Base-by-base conservation (phyloP, 129 eudicot genomes). In the Kitagawia praeruptora region DNA sequence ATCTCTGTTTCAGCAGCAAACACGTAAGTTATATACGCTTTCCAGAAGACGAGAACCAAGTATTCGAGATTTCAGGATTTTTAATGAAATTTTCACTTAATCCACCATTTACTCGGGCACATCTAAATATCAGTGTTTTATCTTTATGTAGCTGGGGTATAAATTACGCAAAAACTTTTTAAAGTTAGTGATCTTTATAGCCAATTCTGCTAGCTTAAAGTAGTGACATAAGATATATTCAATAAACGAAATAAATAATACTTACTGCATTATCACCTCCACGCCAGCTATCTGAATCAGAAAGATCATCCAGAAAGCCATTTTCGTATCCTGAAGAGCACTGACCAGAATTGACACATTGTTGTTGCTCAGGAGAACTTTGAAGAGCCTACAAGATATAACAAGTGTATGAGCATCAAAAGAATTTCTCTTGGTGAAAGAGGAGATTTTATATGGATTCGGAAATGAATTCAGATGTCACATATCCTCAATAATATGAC, bases 201-300 rank as follows among this genome's bases (percentile, higher is more conserved):
- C 82, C 91, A 19, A 71, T 39, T 70, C 42, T 40, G 31, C 49
- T 71, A 71, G 49, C n/a, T 40, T 38, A 21, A 73, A 10, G 8
- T 44, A 21, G 54, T 7, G 25, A n/a, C 18, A 40, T 18, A 27
- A 11, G 14, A 18, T 66, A 66, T 27, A 28, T 18, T 14, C 40
- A 66, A 39, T 66, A 66, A 5, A 19, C 1, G 41, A 27, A 23
- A 12, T 28, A 11, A 13, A 14, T 1, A 31, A 31, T 31, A 66
- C 72, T 12, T 66, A 66, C 72, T 75, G 75, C 79, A 72, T 79
- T 70, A 80, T 93, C 93, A 81, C 80, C 63, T 58, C 80, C 90
- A 69, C 83, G 82, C 89, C 85, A 85, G 80, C 92, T 84, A 77
- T 88, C 93, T 47, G 85, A 74, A 19, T 91, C 96, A 7, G 98